Conservation (phyloP, 192 early-diverging fungal genomes). For the Coemansia sp. region DNA sequence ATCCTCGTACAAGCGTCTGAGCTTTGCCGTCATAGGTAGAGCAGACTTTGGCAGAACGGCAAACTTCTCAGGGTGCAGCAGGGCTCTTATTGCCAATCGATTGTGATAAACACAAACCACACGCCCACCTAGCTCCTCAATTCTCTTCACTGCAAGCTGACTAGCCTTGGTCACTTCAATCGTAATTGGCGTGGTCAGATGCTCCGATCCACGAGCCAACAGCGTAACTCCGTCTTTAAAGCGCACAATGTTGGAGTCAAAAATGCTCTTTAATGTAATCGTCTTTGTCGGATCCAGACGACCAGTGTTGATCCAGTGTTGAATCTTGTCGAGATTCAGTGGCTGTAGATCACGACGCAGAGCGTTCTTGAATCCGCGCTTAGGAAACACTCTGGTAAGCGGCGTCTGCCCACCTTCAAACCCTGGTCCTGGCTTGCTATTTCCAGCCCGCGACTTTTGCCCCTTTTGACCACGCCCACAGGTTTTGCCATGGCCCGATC, state of each 20-base stretch:
- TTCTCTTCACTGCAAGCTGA: constrained; percentile 69
- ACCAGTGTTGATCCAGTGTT: constrained; percentile 87
- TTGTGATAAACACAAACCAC: constrained; percentile 84
- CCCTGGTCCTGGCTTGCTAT: constrained; percentile 71
- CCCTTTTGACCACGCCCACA: constrained; percentile 92
- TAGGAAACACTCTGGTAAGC: constrained; percentile 76
- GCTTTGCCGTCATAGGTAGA: constrained; percentile 63
- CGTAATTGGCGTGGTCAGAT: constrained; percentile 72
- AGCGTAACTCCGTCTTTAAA: constrained; percentile 85
- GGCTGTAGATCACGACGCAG: constrained; percentile 61
- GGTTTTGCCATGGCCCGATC: constrained; percentile 87
- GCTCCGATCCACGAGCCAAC: constrained; percentile 74
- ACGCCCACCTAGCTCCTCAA: constrained; percentile 80
- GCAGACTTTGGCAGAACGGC: constrained; percentile 66
- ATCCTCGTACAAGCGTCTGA: constrained; percentile 64
- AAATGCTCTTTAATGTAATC: constrained; percentile 73
- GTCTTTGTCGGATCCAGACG: constrained; percentile 74
- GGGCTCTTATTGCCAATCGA: constrained; percentile 64
- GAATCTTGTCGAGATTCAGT: constrained; percentile 83
- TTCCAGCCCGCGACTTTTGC: constrained; percentile 76
- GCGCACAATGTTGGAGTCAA: constrained; percentile 37
- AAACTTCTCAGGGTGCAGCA: constrained; percentile 81
- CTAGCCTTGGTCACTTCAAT: constrained; percentile 86
- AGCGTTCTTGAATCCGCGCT: constrained; percentile 79
- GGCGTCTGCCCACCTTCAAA: constrained; percentile 96